Evolutionary conservation across 306 rosid genomes (phyloP).

Genomic region (Dalbergia cochinchinensis): DNA sequence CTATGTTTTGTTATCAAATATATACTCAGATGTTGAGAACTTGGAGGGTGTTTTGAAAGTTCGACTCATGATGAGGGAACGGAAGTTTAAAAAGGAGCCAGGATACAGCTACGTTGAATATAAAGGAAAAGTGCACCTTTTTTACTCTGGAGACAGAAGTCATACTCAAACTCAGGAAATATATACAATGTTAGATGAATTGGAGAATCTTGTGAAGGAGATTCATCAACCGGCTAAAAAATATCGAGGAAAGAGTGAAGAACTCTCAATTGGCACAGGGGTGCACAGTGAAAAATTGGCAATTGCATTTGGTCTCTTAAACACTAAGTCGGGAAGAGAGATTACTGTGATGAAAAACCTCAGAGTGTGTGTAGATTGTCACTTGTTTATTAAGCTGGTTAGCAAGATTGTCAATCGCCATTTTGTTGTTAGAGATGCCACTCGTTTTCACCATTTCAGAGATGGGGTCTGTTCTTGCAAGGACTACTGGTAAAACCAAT

Average conservation of each 20-base stretch:
- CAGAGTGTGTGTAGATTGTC: constrained; percentile 87
- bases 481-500: constrained; percentile 75
- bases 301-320: constrained; percentile 72
- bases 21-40: constrained; percentile 69
- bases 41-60: constrained; percentile 72
- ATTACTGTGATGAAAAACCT: constrained; percentile 83
- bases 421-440: constrained; percentile 83
- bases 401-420: constrained; percentile 80
- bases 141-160: constrained; percentile 74
- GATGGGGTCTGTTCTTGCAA: constrained; percentile 87
- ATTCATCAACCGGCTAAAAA: constrained; percentile 44
- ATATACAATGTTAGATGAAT: constrained; percentile 64
- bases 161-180: constrained; percentile 65
- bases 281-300: constrained; percentile 89
- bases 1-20: constrained; percentile 82
- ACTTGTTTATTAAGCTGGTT: constrained; percentile 75
- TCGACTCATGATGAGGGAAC: constrained; percentile 80
- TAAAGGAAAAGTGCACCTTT: constrained; percentile 73
- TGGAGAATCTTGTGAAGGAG: constrained; percentile 64
- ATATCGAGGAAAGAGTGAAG: constrained; percentile 53
- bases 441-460: constrained; percentile 88
- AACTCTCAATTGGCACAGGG: constrained; percentile 53
- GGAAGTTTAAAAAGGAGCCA: constrained; percentile 78
- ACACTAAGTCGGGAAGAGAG: constrained; percentile 64
- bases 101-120: constrained; percentile 81